Evolutionary conservation across 805 yeast genomes (phyloP), one percentile per base, ranked within the genome.

Genomic region (Hanseniaspora valbyensis): DNA sequence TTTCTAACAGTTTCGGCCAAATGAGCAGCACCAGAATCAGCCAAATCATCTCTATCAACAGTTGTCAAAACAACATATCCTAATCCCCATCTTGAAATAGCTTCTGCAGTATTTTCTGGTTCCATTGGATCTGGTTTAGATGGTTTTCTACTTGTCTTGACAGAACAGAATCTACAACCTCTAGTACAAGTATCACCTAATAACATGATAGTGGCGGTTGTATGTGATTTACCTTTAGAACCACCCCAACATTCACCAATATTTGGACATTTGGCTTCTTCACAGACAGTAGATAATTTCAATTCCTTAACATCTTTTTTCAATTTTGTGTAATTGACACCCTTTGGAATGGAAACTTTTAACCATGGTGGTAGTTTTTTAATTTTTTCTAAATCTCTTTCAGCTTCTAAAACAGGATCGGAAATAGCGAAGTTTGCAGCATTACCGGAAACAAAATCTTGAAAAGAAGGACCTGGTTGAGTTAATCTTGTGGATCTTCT

Each of bases 241-340:
- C 98, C 98, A 51, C 98, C 97, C 99, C 99, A 92, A 67, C 99
- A 92, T 65, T 92, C 99, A 48, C 97, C 96, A 55, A 92, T 92
- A 65, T 92, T 92, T n/a, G 99, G 99, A 68, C 99, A 92, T 62
- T 92, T 82, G 4, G 98, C 98, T 62, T 92, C 98, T 66, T 92
- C 97, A 68, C 99, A 92, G 28, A 92, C 99, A 0, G 99, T 92
- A 33, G 95, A 83, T 46, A 92, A 70, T 56, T 87, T 86, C 54
- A 92, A 70, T 53, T 95, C 96, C 54, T 87, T 74, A 30, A 92
- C 81, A 61, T 92, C 99, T 43, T 78, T 75, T 62, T 90, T 88
- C 57, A 92, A 71, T 57, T 78, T 80, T 58, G 80, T 80, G 65
- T 77, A 92, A 25, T 83, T 81, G 55, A 80, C 74, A 41, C 99